Evolutionary conservation across 345 rosid species (phyloP).

Genomic region (Hevea brasiliensis): DNA sequence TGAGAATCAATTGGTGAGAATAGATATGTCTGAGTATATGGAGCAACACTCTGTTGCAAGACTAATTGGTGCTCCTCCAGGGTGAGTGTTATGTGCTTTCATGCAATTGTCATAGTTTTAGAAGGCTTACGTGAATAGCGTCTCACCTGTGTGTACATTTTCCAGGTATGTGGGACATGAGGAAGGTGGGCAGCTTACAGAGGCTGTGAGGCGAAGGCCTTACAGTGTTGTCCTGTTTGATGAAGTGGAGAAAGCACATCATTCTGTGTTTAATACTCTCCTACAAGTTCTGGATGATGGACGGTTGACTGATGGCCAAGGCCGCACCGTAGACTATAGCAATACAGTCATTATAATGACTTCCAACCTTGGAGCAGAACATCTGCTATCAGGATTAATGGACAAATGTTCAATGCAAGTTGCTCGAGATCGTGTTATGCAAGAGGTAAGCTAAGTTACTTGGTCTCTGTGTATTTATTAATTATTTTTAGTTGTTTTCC

Average conservation of each 20-base stretch:
- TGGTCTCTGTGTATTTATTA: neutral
- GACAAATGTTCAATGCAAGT: constrained; percentile 78
- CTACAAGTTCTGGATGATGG: constrained; percentile 95
- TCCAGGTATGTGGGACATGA: constrained; percentile 88
- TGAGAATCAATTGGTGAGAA: constrained; percentile 70
- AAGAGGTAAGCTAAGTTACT: constrained; percentile 44
- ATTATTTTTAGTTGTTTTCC: too few relatives aligned
- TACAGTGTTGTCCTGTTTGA: constrained; percentile 82
- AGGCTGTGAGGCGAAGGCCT: constrained; percentile 87
- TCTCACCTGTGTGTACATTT: neutral
- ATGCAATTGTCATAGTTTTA: neutral
- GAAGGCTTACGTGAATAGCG: neutral
- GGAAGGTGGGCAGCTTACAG: constrained; percentile 93
- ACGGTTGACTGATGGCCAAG: constrained; percentile 87
- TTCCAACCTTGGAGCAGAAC: constrained; percentile 91
- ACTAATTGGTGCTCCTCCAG: constrained; percentile 82
- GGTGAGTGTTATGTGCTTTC: constrained; percentile 36
- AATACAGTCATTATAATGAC: constrained; percentile 90
- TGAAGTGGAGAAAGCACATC: constrained; percentile 92
- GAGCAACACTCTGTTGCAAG: constrained; percentile 85
- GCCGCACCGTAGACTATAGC: constrained; percentile 81
- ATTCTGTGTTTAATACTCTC: constrained; percentile 86
- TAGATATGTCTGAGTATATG: constrained; percentile 89
- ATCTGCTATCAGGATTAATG: constrained; percentile 62
- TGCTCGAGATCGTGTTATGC: constrained; percentile 80